phyloP scores from a whole-genome alignment of 352 stramenopile genomes.

The Phytophthora sansomeana region DNA sequence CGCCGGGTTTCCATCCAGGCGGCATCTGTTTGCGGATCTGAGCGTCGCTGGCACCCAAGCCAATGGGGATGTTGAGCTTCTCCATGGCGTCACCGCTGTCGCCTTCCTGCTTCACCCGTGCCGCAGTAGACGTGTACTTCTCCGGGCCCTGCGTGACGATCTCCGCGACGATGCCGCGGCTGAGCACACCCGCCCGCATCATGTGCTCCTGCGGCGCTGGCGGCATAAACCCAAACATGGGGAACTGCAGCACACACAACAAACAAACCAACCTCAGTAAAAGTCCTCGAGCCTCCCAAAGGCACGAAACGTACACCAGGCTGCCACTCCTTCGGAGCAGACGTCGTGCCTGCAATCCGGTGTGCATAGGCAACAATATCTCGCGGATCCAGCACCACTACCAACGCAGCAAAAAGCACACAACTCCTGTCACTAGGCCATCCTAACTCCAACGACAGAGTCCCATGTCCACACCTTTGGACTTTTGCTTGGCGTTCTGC shows the following conservation, averaged over 20 bases:
- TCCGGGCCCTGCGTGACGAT: conserved; percentile 78
- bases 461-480: conserved; percentile 46
- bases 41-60: conserved; percentile 71
- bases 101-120: conserved; percentile 42
- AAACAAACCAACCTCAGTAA: conserved; percentile 1
- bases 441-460: not conserved
- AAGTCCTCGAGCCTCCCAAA: not conserved
- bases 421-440: too few species aligned
- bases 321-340: conserved; percentile 75
- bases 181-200: conserved; percentile 86
- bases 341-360: conserved; percentile 81
- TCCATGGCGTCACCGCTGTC: conserved; percentile 31
- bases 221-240: conserved; percentile 90
- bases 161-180: conserved; percentile 80
- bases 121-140: conserved; percentile 67
- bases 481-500: conserved; percentile 61
- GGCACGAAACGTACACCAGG: conserved; percentile 59
- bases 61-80: conserved; percentile 72
- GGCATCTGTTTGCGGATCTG: conserved; percentile 83
- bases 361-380: conserved; percentile 86
- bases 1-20: conserved; percentile 80
- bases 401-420: conserved; percentile 1
- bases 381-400: conserved; percentile 69
- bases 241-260: conserved; percentile 49
- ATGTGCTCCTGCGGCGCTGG: conserved; percentile 86